phyloP scores from a whole-genome alignment of 1,139 yeast species.

The Lodderomyces oxycetoniae region DNA sequence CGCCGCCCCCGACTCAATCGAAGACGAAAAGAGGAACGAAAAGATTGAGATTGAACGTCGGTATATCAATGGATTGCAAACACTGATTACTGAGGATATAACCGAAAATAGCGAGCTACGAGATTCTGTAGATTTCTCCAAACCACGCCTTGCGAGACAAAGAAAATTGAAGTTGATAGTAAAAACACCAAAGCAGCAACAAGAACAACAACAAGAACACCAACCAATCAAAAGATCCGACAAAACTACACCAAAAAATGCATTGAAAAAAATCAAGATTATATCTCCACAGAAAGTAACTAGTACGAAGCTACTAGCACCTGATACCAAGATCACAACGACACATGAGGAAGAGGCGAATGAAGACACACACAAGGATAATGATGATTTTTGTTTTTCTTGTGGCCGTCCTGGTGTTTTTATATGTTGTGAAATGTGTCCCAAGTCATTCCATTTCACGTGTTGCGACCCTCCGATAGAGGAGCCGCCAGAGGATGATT shows the following conservation, averaged over 20 bases:
- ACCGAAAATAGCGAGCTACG: slow-evolving; percentile 30
- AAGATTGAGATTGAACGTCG: not conserved
- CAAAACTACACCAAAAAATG: slow-evolving; percentile 10
- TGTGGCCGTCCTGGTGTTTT: slow-evolving; percentile 89
- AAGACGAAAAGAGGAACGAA: slow-evolving; percentile 1
- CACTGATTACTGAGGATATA: slow-evolving; percentile 18
- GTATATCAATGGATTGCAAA: slow-evolving; percentile 23
- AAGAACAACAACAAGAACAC: not conserved
- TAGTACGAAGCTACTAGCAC: slow-evolving; percentile 27
- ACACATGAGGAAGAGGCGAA: slow-evolving; percentile 7
- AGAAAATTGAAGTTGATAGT: slow-evolving; percentile 14
- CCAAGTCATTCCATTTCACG: slow-evolving; percentile 83
- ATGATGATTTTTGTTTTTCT: slow-evolving; percentile 84
- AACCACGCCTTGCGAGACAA: slow-evolving; percentile 9
- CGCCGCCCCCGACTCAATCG: slow-evolving; percentile 6
- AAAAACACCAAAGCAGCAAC: slow-evolving; percentile 13
- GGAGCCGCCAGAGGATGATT: slow-evolving; percentile 78
- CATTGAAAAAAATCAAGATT: slow-evolving; percentile 35
- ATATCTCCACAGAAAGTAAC: slow-evolving; percentile 35
- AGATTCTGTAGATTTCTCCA: slow-evolving; percentile 12
- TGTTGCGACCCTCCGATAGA: slow-evolving; percentile 91
- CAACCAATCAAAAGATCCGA: slow-evolving; percentile 1
- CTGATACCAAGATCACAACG: slow-evolving; percentile 12
- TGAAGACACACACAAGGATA: slow-evolving; percentile 39
- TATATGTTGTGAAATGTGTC: slow-evolving; percentile 91